These are phyloP conservation scores for Paramecium tetraurelia DNA, from an alignment of 73 alveolate genomes.

Conservation along the genomic window DNA sequence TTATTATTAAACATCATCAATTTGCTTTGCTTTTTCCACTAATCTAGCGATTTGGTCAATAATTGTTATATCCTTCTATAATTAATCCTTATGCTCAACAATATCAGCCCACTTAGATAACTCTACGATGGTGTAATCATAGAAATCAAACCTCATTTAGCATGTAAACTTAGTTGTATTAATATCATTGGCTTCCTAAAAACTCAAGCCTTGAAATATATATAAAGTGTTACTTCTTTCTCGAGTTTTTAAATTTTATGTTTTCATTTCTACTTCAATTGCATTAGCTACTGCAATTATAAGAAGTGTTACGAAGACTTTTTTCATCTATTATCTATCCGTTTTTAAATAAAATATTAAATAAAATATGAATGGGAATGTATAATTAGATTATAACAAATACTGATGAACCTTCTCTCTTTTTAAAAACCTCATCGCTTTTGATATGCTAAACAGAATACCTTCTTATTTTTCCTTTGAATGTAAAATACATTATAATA, in stretches of 20 bases:
- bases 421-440: background rate
- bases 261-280: background rate
- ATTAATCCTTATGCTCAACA: background rate
- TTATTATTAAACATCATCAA: background rate
- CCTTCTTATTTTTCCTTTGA: background rate
- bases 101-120: constrained; percentile 38
- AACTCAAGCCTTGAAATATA: background rate
- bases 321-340: background rate
- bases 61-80: background rate
- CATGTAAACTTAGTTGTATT: background rate
- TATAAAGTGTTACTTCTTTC: background rate
- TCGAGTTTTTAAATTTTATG: background rate
- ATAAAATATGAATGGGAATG: background rate
- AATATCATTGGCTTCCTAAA: background rate
- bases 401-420: background rate
- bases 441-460: background rate
- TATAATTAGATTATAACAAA: background rate
- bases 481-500: too few relatives aligned
- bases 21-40: background rate
- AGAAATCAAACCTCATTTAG: background rate
- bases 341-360: background rate
- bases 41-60: background rate
- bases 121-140: constrained; percentile 5
- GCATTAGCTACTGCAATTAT: background rate
- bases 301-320: background rate